Base-by-base conservation (phyloP, 208 protist species). In the Histomonas meleagridis region DNA sequence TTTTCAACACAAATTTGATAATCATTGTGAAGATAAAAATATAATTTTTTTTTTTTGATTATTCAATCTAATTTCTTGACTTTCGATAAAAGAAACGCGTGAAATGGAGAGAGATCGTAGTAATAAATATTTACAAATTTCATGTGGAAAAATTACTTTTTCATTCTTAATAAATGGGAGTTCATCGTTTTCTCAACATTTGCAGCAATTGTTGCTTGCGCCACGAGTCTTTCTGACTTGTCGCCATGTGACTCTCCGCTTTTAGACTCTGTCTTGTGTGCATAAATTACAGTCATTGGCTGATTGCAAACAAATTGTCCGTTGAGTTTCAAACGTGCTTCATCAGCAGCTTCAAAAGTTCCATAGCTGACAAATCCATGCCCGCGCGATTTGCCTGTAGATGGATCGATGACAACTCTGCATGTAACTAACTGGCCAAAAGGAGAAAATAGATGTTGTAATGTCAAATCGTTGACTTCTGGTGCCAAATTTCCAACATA, bases 311-410 rank as follows among this genome's bases (percentile, higher is more conserved):
- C 91, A 65, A 95, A 97, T 93, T 97, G 94, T 55, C 94, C 93
- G 86, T 97, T 96, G 93, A 98, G 95, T 0, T 94, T 92, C 32
- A 91, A 49, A 40, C 90, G 69, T 57, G 91, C 92, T 38, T 91
- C 79, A 92, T 94, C 93, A 40, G 91, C 90, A 48, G 96, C 95
- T 49, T 97, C 96, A 72, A 98, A 98, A 48, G 57, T 94, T 70
- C 96, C 97, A 93, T 95, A 98, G 40, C 91, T 95, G 35, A 98
- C 92, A 93, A 98, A 98, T 21, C 94, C 97, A 94, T 95, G 97
- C 12, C 97, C 97, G 90, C 95, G 95, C 35, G 93, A 95, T 35
- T 90, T 65, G 55, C 95, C 96, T 4, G 94, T 96, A 9, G 95
- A 92, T 40, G 78, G 92, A 90, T 98, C 96, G 62, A 95, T 91